Percentiles rank a stretch among this genome's conserved stretches.
Conservation (phyloP, 176 grass and related monocot species). For the Zea mays region Zm-B73-REFERENCE-NAM-5.0 NC_050103.1:167942501-167943000, state of each 20-base stretch:
- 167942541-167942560: slow-evolving; percentile 71
- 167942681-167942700: slow-evolving; percentile 66
- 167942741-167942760: slow-evolving; percentile 70
- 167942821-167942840: slow-evolving; percentile 53
- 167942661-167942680: slow-evolving; percentile 86
- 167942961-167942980: slow-evolving; percentile 66
- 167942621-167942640: slow-evolving; percentile 63
- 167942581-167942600: slow-evolving; percentile 59
- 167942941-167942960: slow-evolving; percentile 65
- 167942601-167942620: slow-evolving; percentile 64
- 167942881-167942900: slow-evolving; percentile 71
- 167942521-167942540: slow-evolving; percentile 64
- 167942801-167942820: slow-evolving; percentile 70
- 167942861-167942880: slow-evolving; percentile 93
- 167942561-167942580: slow-evolving; percentile 54
- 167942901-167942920: slow-evolving; percentile 84
- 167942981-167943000: slow-evolving; percentile 84
- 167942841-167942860: slow-evolving; percentile 75
- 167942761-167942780: slow-evolving; percentile 73
- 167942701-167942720: slow-evolving; percentile 84
- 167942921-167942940: slow-evolving; percentile 74
- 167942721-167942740: slow-evolving; percentile 86
- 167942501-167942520: slow-evolving; percentile 71
- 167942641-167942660: slow-evolving; percentile 79
- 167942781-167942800: slow-evolving; percentile 52